Conservation (phyloP, 2,329 filamentous ascomycete species). For the Dothistroma septosporum region DNA sequence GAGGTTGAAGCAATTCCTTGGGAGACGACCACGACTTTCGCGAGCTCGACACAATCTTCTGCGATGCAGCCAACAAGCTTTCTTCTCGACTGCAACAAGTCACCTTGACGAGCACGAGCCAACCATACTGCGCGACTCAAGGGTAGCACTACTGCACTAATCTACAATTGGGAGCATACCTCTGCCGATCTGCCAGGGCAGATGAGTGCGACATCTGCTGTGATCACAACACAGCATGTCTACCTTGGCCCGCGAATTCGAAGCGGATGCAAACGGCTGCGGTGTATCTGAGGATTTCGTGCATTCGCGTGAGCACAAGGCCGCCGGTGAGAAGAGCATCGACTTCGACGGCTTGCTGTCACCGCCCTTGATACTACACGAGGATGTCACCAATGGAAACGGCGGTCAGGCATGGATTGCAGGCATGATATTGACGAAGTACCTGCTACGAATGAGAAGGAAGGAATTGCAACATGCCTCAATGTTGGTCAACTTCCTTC, state of each 20-base stretch:
- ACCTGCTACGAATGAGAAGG: constrained; percentile 72
- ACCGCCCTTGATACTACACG: constrained; percentile 68
- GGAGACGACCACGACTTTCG: neutral
- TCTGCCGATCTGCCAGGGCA: constrained; percentile 4
- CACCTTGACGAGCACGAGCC: constrained; percentile 4
- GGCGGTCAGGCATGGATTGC: constrained; percentile 94
- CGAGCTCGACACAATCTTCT: neutral
- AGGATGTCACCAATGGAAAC: constrained; percentile 83
- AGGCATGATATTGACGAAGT: constrained; percentile 80
- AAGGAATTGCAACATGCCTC: constrained; percentile 60
- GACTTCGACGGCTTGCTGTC: constrained; percentile 70
- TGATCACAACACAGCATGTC: constrained; percentile 6
- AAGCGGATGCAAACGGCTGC: constrained; percentile 24
- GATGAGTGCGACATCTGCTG: neutral
- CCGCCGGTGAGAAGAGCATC: constrained; percentile 49
- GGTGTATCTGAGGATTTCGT: constrained; percentile 54
- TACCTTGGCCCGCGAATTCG: constrained; percentile 8
- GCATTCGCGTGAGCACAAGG: constrained; percentile 49
- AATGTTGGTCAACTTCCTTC: constrained; percentile 56
- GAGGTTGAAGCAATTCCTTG: neutral
- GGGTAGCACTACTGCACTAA: neutral
- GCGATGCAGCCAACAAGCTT: neutral
- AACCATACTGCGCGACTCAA: neutral
- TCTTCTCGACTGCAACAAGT: neutral
- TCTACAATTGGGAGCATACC: neutral